phyloP scores from a whole-genome alignment of 129 eudicot species.

The Artemisia annua region DNA sequence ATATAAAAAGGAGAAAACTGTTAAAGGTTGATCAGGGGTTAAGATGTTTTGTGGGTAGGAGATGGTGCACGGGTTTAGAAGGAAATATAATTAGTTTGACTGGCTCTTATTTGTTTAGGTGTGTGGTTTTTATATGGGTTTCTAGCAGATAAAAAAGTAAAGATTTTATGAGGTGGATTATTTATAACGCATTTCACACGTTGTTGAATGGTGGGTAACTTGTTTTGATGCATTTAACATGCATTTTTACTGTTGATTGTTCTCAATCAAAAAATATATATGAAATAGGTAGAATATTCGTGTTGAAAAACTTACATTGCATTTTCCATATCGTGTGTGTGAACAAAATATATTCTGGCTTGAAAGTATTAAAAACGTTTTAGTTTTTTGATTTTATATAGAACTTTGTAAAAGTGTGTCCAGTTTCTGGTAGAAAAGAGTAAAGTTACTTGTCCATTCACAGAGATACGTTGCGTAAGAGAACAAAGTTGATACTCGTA shows the following conservation, averaged over 20 bases:
- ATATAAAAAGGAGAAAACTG: too few species aligned
- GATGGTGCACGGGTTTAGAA: conserved; percentile 5
- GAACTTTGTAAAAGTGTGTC: too few species aligned
- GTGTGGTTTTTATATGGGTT: conserved; percentile 4
- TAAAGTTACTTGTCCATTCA: too few species aligned
- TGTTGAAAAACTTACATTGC: too few species aligned
- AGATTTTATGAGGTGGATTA: background rate
- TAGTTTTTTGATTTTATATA: too few species aligned
- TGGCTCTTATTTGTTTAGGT: conserved; percentile 21
- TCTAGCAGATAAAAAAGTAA: background rate
- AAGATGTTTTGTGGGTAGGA: conserved; percentile 14
- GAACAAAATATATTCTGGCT: too few species aligned
- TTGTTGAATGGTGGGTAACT: conserved; percentile 7
- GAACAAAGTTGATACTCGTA: too few species aligned
- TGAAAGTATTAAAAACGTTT: too few species aligned
- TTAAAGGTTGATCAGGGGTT: conserved; percentile 20
- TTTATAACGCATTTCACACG: conserved; percentile 19
- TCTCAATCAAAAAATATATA: background rate
- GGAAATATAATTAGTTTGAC: background rate
- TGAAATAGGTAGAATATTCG: too few species aligned
- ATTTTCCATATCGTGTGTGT: too few species aligned
- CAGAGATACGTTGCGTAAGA: too few species aligned
- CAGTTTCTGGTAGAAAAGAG: too few species aligned
- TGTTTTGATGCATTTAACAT: conserved; percentile 5
- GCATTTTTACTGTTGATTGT: background rate